Base-by-base conservation (phyloP, 805 yeast species). In the Dipodascopsis uninucleata region DNA sequence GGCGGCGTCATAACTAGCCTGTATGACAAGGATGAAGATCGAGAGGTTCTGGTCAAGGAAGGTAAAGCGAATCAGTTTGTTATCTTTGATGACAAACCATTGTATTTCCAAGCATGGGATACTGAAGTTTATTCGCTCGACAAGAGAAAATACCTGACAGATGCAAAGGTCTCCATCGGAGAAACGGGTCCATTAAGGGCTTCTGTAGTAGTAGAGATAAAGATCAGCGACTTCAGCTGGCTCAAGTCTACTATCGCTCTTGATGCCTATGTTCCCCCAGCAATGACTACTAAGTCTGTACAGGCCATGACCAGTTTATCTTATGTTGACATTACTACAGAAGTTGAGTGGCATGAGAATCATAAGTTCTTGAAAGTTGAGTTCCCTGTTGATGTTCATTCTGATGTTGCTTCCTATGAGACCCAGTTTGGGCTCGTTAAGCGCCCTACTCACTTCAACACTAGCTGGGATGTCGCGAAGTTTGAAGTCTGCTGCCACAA, bases 51-150 rank as follows among this genome's bases (percentile, higher is more conserved):
- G 42, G 86, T 83, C 47, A 66, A 74, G 1, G 68, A 71, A 20
- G 79, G 82, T 4, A 79, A 79, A 55, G 96, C 89, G 14, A 87
- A 88, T 58, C 95, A 85, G 63, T 79, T 79, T 53, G 79, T 87
- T 1, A 61, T 93, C 45, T 84, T 84, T 58, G 89, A 89, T 54
- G 98, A 93, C 62, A 84, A 86, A 52, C 98, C 98, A 7, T 70
- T 86, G 59, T 81, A 75, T 45, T 90, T 81, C 80, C 96, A 87
- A 35, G 97, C 97, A 1, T 90, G 98, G 98, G 98, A 90, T 62
- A 90, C 97, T 0, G 98, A 90, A 62, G 72, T 88, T 47, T 93
- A 78, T 61, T 85, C 96, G 0, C 74, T 86, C 45, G 86, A 82
- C 57, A 87, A 82, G 59, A 78, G 75, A 60, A 69, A 69, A 43